Evolutionary conservation across 192 early-diverging fungal genomes (phyloP), one percentile per base, ranked within the genome.

Genomic region (Coemansia biformis): DNA sequence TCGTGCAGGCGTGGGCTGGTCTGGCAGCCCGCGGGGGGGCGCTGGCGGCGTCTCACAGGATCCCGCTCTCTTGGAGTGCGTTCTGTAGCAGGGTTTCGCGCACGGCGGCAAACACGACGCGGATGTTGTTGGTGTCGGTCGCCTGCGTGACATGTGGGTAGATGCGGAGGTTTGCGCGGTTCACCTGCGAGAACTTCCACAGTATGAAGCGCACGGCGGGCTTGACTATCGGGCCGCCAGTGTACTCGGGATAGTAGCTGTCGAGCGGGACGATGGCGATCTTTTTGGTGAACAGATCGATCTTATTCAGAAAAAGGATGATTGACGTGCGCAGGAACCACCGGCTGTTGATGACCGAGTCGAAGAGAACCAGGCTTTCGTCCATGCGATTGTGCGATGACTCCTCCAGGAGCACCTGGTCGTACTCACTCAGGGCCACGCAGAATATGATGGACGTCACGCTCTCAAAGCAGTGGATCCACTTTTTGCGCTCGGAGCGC

Each of bases 401-500:
- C 57, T 96, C 93, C 43, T 96, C 93, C 10, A 92, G 71, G 24
- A 93, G 65, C 2, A 88, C 83, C 68, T 93, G 93, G 64, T 96
- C 89, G 71, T 92, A 96, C 78, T 93, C 91, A 63, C 85, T 89
- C 52, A 93, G 63, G 1, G 91, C 90, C 16, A 92, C 87, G 56
- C 90, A 92, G 63, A 96, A 96, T 18, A 96, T 92, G 48, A 96
- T 92, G 5, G 91, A 89, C 15, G 91, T 96, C 18, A 96, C 93
- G 61, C 92, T 88, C 66, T 98, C 95, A 56, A 98, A 98, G 63
- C 93, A 98, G 75, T 96, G 95, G 46, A 96, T 94, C 95, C 95
- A 96, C 77, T 98, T 98, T 60, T 98, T 98, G 57, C 95, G 83
- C 76, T 98, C 95, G 29, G 91, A 93, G 37, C 95, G 87, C 80